Evolutionary conservation across 345 rosid species (phyloP).

Genomic region (Sisymbrium altissimum): DNA sequence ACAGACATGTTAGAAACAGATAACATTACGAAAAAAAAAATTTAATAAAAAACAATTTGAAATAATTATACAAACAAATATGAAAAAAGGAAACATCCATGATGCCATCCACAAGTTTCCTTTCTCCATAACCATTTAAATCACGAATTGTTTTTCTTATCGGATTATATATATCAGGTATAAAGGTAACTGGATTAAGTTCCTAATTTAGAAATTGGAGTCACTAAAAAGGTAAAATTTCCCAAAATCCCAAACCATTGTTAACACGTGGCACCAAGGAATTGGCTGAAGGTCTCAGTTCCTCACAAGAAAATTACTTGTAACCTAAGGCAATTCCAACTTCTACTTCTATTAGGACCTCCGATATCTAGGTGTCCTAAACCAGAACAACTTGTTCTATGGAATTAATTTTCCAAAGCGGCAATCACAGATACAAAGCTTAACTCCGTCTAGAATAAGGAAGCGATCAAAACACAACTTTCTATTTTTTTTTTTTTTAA

Average conservation of each 20-base stretch:
- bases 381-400: slow-evolving; percentile 5
- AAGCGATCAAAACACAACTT: neutral
- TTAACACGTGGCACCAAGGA: neutral
- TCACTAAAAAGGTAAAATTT: neutral
- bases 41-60: too few species aligned
- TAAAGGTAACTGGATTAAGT: neutral
- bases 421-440: neutral
- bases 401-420: neutral
- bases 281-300: neutral
- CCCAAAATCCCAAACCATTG: neutral
- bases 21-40: neutral
- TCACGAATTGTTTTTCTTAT: too few species aligned
- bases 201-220: neutral
- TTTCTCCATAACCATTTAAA: neutral
- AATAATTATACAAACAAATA: neutral
- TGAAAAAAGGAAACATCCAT: neutral
- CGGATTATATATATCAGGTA: too few species aligned
- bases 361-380: neutral
- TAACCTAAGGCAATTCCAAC: slow-evolving; percentile 4
- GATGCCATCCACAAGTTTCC: neutral
- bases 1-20: neutral
- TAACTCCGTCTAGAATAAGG: neutral
- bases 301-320: slow-evolving; percentile 2
- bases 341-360: neutral
- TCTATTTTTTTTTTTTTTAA: too few species aligned